Evolutionary conservation across 192 early-diverging fungal genomes (phyloP).

Genomic region (Mortierella claussenii): DNA sequence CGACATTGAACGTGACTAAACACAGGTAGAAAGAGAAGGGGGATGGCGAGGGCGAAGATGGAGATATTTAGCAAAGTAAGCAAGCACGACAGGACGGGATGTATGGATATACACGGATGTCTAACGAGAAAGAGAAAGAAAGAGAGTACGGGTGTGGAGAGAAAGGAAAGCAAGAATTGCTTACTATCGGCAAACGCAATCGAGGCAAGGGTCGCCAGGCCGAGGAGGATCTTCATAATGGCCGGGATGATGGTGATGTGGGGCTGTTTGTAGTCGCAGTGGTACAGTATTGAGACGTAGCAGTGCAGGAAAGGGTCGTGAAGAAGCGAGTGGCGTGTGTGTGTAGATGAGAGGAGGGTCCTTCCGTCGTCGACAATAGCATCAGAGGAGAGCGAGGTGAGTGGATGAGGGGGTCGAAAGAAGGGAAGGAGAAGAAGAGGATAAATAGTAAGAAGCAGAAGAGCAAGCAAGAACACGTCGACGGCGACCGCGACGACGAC

Average conservation of each 20-base stretch:
- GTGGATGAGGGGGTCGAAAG: neutral
- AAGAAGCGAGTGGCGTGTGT: neutral
- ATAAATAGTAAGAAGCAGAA: neutral
- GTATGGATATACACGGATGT: too few species aligned
- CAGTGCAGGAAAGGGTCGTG: neutral
- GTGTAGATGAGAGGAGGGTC: neutral
- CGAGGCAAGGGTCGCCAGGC: conserved; percentile 24
- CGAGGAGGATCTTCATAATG: conserved; percentile 38
- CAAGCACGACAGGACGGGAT: too few species aligned
- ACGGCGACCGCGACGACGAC: too few species aligned
- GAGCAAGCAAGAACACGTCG: neutral
- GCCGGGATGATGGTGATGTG: neutral
- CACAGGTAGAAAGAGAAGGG: neutral
- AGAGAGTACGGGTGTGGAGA: neutral
- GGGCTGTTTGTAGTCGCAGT: neutral
- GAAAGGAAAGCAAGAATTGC: neutral
- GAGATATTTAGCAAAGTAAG: too few species aligned
- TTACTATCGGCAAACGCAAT: conserved; percentile 34
- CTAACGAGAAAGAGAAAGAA: neutral
- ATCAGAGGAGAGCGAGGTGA: neutral
- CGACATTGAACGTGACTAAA: conserved; percentile 33
- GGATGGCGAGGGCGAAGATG: too few species aligned
- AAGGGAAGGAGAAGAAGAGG: neutral
- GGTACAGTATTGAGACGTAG: neutral
- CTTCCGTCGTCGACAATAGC: too few species aligned